Evolutionary conservation across 371 early-diverging fungal species (phyloP).

Genomic region (Cladochytrium tenue): DNA sequence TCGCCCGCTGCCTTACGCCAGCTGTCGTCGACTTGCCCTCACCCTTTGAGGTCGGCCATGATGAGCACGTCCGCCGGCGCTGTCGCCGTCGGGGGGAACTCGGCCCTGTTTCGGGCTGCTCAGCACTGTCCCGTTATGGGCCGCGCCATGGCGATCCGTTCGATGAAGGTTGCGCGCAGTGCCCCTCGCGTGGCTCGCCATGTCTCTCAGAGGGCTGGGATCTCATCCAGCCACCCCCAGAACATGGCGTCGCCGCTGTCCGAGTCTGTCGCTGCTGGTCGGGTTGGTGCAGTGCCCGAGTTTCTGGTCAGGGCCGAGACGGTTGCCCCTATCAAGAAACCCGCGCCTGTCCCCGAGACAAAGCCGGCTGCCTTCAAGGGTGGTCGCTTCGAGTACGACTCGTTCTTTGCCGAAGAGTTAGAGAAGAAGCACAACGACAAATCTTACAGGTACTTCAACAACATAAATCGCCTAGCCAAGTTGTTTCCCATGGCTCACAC

Average conservation of each 20-base stretch:
- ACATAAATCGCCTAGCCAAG: slow-evolving; percentile 95
- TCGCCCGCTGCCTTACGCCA: slow-evolving; percentile 73
- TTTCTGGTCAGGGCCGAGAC: background rate
- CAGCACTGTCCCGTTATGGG: slow-evolving; percentile 90
- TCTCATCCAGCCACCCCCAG: no score
- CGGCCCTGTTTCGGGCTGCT: slow-evolving; percentile 74
- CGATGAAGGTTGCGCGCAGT: slow-evolving; percentile 14
- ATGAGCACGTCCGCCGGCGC: slow-evolving; percentile 3
- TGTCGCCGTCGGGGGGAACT: slow-evolving; percentile 8
- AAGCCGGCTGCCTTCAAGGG: background rate
- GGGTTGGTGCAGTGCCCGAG: background rate
- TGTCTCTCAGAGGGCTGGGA: background rate
- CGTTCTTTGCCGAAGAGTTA: slow-evolving; percentile 75
- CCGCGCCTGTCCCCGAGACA: background rate
- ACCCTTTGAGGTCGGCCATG: background rate
- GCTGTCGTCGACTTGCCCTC: slow-evolving; percentile 42
- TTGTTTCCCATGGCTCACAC: slow-evolving; percentile 93
- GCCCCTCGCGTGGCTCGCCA: background rate
- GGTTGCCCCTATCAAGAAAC: background rate
- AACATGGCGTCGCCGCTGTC: slow-evolving; percentile 3
- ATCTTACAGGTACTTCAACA: slow-evolving; percentile 97
- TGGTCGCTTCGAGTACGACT: slow-evolving; percentile 84
- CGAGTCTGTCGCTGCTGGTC: slow-evolving; percentile 2
- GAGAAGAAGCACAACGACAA: slow-evolving; percentile 95
- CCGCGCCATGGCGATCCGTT: slow-evolving; percentile 72